Percentiles rank a stretch among this genome's conserved stretches.
Conservation (phyloP, 116 monocot genomes). For the Iris pallida region DNA sequence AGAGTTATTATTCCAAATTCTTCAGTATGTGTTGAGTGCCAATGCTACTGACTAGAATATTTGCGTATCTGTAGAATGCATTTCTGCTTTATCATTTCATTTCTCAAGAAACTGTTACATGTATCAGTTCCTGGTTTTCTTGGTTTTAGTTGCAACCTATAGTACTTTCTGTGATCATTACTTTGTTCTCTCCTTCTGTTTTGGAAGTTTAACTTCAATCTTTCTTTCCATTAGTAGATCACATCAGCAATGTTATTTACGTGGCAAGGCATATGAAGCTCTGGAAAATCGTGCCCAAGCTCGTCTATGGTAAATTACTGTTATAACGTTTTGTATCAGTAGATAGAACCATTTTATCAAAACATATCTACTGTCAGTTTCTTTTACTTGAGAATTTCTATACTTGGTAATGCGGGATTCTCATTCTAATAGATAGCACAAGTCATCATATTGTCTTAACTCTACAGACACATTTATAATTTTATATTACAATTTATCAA, state of each 20-base stretch:
- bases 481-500: no score
- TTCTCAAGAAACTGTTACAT: no score
- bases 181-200: neutral
- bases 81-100: no score
- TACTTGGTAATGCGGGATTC: neutral
- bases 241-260: slow-evolving; percentile 86
- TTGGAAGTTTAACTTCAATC: neutral
- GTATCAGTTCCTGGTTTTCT: no score
- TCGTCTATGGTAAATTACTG: slow-evolving; percentile 56
- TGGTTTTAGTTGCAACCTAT: no score
- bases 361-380: neutral
- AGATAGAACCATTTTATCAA: no score
- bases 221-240: slow-evolving; percentile 45
- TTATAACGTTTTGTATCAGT: neutral
- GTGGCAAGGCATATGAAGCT: slow-evolving; percentile 96
- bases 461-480: neutral
- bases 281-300: slow-evolving; percentile 87
- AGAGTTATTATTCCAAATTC: no score
- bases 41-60: no score
- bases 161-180: no score
- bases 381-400: neutral
- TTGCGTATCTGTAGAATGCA: no score
- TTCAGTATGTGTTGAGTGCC: no score
- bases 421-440: neutral
- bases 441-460: no score